These are phyloP conservation scores for Filobasidium floriforme DNA, from an alignment of 768 basidiomycete species.

Conservation along the genomic window DNA sequence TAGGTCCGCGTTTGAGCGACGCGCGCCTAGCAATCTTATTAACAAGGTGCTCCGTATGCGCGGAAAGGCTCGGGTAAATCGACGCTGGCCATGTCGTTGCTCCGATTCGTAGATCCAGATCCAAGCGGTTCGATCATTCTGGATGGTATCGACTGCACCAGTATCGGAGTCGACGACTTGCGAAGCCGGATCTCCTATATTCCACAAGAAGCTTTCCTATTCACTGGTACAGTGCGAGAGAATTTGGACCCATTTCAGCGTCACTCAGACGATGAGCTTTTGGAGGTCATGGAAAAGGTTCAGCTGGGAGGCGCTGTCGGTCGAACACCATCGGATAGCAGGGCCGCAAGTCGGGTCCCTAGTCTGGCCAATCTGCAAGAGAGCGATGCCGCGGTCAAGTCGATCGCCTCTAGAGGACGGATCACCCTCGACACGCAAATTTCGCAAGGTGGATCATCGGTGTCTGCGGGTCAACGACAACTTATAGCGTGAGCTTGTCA, in stretches of 20 bases:
- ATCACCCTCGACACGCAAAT: slow-evolving; percentile 70
- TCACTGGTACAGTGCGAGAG: slow-evolving; percentile 46
- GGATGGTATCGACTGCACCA: slow-evolving; percentile 80
- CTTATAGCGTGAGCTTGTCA: slow-evolving; percentile 36
- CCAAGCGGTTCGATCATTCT: slow-evolving; percentile 69
- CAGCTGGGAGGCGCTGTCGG: slow-evolving; percentile 54
- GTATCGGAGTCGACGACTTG: slow-evolving; percentile 53
- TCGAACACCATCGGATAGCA: slow-evolving; percentile 20
- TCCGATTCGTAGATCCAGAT: slow-evolving; percentile 75
- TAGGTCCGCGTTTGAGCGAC: slow-evolving; percentile 13
- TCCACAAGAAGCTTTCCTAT: slow-evolving; percentile 42
- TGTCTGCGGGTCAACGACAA: slow-evolving; percentile 86
- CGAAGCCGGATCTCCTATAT: slow-evolving; percentile 46
- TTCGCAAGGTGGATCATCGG: slow-evolving; percentile 78
- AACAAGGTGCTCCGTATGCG: neutral
- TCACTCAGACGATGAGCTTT: slow-evolving; percentile 67
- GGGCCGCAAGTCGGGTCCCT: slow-evolving; percentile 15
- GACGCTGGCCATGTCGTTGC: slow-evolving; percentile 74
- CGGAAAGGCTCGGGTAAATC: neutral
- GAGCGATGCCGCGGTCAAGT: slow-evolving; percentile 1
- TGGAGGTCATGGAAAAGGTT: slow-evolving; percentile 73
- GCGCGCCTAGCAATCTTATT: slow-evolving; percentile 13
- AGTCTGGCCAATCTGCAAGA: slow-evolving; percentile 9
- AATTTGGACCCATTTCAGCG: slow-evolving; percentile 53
- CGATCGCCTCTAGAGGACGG: slow-evolving; percentile 24